Conservation (phyloP, 2,329 filamentous ascomycete species). For the Colletotrichum plurivorum region DNA sequence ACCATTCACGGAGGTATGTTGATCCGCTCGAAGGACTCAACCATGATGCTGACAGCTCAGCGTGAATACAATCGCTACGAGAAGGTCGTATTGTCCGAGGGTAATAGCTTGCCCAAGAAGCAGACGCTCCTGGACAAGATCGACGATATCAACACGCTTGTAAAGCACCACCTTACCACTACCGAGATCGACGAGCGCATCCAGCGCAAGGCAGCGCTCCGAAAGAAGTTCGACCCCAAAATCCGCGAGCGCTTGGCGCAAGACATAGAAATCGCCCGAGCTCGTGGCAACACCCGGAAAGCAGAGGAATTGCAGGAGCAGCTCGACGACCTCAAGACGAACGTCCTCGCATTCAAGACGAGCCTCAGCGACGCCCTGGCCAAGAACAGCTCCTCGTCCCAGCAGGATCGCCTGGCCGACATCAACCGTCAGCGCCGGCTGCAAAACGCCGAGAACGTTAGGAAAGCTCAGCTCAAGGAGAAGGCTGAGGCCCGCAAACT, state of each 20-base stretch:
- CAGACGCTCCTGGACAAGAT: slow-evolving; percentile 79
- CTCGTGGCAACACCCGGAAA: slow-evolving; percentile 72
- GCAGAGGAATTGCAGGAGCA: slow-evolving; percentile 70
- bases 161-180: slow-evolving; percentile 86
- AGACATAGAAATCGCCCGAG: slow-evolving; percentile 76
- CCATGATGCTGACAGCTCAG: slow-evolving; percentile 53
- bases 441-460: slow-evolving; percentile 89
- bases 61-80: slow-evolving; percentile 87
- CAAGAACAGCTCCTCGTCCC: slow-evolving; percentile 66
- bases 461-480: slow-evolving; percentile 90
- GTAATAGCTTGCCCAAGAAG: slow-evolving; percentile 81
- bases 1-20: slow-evolving; percentile 82
- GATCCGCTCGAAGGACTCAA: neutral
- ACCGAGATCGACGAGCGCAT: slow-evolving; percentile 86
- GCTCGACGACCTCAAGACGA: slow-evolving; percentile 74
- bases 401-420: slow-evolving; percentile 86
- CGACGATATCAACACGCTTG: slow-evolving; percentile 82
- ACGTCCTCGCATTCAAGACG: slow-evolving; percentile 82
- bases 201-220: slow-evolving; percentile 76
- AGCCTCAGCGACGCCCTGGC: slow-evolving; percentile 70
- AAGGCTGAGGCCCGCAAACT: slow-evolving; percentile 73
- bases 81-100: slow-evolving; percentile 79
- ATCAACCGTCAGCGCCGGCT: slow-evolving; percentile 89
- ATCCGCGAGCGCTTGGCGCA: slow-evolving; percentile 78
- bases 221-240: slow-evolving; percentile 75